A percentile compares a stretch with the other conserved stretches of the same genome.
These are phyloP conservation scores for Tricholoma hemisulphureum DNA, from an alignment of 768 basidiomycete species.

Conservation along the genomic window DNA sequence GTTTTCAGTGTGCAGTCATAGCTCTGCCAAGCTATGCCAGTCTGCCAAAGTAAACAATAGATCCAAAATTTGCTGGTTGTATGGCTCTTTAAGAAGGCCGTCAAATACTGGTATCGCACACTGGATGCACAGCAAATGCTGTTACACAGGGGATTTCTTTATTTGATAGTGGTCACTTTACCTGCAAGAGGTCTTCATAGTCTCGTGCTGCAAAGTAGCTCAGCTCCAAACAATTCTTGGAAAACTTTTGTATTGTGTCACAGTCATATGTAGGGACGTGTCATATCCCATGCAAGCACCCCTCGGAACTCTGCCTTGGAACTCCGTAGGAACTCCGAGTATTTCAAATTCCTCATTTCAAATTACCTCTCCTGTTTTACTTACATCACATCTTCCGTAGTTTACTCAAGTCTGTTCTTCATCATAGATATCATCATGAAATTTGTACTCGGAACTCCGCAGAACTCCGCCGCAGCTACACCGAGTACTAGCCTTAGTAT, in stretches of 20 bases:
- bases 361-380: too few species aligned
- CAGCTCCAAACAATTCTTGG: conserved; percentile 22
- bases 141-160: background rate
- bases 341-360: too few species aligned
- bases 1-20: background rate
- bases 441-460: too few species aligned
- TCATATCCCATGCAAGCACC: too few species aligned
- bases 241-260: conserved; percentile 25
- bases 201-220: conserved; percentile 28
- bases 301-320: too few species aligned
- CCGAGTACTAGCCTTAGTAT: too few species aligned
- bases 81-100: conserved; percentile 2
- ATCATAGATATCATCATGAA: too few species aligned
- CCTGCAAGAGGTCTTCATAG: conserved; percentile 30
- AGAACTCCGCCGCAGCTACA: too few species aligned
- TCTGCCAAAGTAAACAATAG: conserved; percentile 24
- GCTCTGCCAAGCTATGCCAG: conserved; percentile 30
- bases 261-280: conserved; percentile 15
- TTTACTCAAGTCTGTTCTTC: too few species aligned
- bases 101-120: conserved; percentile 13
- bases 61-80: conserved; percentile 20
- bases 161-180: background rate
- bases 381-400: too few species aligned
- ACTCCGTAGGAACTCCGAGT: too few species aligned
- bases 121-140: background rate